Conservation (phyloP, 2,329 filamentous ascomycete species). For the Exophiala viscosa region DNA sequence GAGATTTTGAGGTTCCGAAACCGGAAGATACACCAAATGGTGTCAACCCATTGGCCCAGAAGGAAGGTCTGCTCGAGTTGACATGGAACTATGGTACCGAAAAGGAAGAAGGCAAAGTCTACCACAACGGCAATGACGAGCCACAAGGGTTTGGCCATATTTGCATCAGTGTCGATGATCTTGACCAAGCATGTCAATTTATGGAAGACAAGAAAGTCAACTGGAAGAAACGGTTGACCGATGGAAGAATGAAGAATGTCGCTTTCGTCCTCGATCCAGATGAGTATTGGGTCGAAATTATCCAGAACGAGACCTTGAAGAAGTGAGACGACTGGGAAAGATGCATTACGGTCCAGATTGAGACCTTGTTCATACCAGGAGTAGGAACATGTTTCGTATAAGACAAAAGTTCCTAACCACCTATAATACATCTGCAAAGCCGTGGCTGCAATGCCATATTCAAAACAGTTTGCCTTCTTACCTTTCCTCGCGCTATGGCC, state of each 20-base stretch:
- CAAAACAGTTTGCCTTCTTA: too few relatives aligned
- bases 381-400: too few relatives aligned
- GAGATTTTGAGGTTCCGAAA: slow-evolving; percentile 51
- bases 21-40: slow-evolving; percentile 50
- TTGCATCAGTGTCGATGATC: slow-evolving; percentile 78
- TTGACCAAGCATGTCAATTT: slow-evolving; percentile 81
- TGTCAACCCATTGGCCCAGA: slow-evolving; percentile 58
- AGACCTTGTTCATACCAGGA: too few relatives aligned
- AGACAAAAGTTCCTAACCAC: too few relatives aligned
- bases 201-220: slow-evolving; percentile 77
- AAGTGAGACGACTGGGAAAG: slow-evolving; percentile 40
- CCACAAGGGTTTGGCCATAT: slow-evolving; percentile 95
- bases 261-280: slow-evolving; percentile 81
- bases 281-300: slow-evolving; percentile 67
- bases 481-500: too few relatives aligned
- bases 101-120: slow-evolving; percentile 74
- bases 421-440: too few relatives aligned
- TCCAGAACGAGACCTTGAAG: slow-evolving; percentile 55
- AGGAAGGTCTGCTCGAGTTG: slow-evolving; percentile 83
- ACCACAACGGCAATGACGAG: slow-evolving; percentile 87
- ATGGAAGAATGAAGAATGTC: slow-evolving; percentile 87
- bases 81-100: slow-evolving; percentile 78
- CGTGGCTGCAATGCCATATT: too few relatives aligned
- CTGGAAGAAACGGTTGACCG: slow-evolving; percentile 95
- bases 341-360: neutral